These are phyloP conservation scores for Aureobasidium sp. DNA, from an alignment of 2,329 filamentous ascomycete genomes.

Conservation along the genomic window DNA sequence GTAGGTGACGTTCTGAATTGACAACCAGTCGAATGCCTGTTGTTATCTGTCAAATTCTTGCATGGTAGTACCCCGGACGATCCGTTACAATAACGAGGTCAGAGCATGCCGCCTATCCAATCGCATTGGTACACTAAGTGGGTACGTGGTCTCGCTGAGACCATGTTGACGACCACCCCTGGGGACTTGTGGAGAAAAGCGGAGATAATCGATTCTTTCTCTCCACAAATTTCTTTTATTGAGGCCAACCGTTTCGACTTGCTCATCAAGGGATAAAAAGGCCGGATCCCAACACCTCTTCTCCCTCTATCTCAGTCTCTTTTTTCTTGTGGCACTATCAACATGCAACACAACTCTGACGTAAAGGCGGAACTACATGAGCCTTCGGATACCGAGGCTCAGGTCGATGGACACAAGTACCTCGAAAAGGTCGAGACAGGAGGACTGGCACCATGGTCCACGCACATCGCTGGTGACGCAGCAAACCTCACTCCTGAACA, in stretches of 20 bases:
- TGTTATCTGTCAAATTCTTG: conserved; percentile 3
- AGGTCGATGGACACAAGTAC: neutral
- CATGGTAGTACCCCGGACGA: conserved; percentile 6
- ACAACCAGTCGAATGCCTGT: neutral
- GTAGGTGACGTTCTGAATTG: no score
- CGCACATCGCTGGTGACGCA: conserved; percentile 18
- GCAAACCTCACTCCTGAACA: conserved; percentile 38
- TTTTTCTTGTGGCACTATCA: neutral
- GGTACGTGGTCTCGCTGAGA: conserved; percentile 2
- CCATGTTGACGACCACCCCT: neutral
- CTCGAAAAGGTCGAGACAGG: conserved; percentile 9
- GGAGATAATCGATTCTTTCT: conserved; percentile 8
- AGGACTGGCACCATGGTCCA: conserved; percentile 4
- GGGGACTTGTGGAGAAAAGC: conserved; percentile 9
- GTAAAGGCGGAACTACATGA: neutral
- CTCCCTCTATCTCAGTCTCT: neutral
- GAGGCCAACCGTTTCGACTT: conserved; percentile 16
- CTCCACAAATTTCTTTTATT: conserved; percentile 12
- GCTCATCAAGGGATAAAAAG: conserved; percentile 8
- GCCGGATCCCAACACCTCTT: neutral
- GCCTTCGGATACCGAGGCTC: neutral
- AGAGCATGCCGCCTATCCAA: neutral
- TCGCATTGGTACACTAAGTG: neutral
- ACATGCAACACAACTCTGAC: neutral
- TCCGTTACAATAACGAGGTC: neutral